Conservation (phyloP, 2,329 filamentous ascomycete genomes). For the Hypoxylon sp. region DNA sequence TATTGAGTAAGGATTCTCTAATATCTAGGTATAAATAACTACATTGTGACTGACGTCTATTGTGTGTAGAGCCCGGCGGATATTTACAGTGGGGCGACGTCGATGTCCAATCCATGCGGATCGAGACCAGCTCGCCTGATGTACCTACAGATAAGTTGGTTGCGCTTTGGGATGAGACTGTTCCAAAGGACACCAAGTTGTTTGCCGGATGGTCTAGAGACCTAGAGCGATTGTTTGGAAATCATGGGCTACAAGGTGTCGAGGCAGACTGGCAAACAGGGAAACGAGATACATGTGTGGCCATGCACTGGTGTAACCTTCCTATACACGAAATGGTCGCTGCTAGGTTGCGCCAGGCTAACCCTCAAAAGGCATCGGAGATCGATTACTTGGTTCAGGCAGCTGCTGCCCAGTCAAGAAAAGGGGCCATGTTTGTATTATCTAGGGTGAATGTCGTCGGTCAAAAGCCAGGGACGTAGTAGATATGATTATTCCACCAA, state of each 20-base stretch:
- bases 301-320: slow-evolving; percentile 4
- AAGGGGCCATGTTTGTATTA: not conserved
- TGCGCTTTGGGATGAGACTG: not conserved
- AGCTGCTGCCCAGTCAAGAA: not conserved
- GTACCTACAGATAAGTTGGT: not conserved
- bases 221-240: not conserved
- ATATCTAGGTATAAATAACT: too few species aligned
- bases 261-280: slow-evolving; percentile 6
- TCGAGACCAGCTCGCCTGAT: not conserved
- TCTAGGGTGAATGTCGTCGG: not conserved
- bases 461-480: not conserved
- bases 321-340: not conserved
- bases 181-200: not conserved
- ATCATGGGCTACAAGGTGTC: not conserved
- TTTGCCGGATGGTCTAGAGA: not conserved
- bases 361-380: not conserved
- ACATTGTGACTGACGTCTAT: not conserved
- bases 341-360: not conserved
- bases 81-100: slow-evolving; percentile 3
- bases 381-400: not conserved
- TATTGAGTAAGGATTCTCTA: not conserved
- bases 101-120: not conserved
- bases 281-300: not conserved
- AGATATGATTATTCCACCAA: too few species aligned
- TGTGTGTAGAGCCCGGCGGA: not conserved